These are phyloP conservation scores for Wallacemonas collosoma DNA, from an alignment of 208 protist species.

Conservation along the genomic window DNA sequence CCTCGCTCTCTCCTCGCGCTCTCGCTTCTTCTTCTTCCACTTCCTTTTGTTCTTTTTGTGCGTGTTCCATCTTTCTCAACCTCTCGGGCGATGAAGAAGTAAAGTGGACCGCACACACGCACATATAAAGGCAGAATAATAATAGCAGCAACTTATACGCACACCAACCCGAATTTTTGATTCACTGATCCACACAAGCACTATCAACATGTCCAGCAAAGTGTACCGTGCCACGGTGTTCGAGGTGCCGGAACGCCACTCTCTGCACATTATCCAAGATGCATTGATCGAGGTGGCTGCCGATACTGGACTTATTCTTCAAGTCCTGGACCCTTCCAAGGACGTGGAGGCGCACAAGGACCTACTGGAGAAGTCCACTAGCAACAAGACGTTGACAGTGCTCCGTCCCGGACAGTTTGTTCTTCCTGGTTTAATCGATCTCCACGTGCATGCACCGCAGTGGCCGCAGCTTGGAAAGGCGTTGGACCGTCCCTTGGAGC, in stretches of 20 bases:
- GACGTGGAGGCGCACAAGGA: conserved; percentile 22
- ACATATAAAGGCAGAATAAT: background rate
- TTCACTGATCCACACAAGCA: background rate
- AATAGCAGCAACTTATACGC: background rate
- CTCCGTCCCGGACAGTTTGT: conserved; percentile 57
- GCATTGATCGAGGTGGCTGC: conserved; percentile 47
- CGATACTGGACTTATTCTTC: conserved; percentile 42
- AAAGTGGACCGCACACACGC: background rate
- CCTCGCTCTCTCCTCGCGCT: background rate
- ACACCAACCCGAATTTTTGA: background rate
- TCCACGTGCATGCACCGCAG: conserved; percentile 94
- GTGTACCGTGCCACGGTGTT: conserved; percentile 54
- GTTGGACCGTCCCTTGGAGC: conserved; percentile 82
- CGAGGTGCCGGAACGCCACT: conserved; percentile 45
- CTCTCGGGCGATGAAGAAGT: background rate
- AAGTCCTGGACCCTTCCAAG: conserved; percentile 44
- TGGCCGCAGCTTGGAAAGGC: conserved; percentile 88
- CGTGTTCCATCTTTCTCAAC: background rate
- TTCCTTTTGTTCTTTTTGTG: background rate
- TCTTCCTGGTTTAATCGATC: conserved; percentile 93
- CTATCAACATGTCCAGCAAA: conserved; percentile 14
- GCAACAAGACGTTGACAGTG: conserved; percentile 30
- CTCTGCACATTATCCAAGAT: conserved; percentile 44
- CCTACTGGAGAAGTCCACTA: conserved; percentile 26
- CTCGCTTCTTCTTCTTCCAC: background rate